A percentile compares a stretch with the other conserved stretches of the same genome.
Evolutionary conservation across 306 rosid species (phyloP).

Genomic region (Astragalus membranaceus): DNA sequence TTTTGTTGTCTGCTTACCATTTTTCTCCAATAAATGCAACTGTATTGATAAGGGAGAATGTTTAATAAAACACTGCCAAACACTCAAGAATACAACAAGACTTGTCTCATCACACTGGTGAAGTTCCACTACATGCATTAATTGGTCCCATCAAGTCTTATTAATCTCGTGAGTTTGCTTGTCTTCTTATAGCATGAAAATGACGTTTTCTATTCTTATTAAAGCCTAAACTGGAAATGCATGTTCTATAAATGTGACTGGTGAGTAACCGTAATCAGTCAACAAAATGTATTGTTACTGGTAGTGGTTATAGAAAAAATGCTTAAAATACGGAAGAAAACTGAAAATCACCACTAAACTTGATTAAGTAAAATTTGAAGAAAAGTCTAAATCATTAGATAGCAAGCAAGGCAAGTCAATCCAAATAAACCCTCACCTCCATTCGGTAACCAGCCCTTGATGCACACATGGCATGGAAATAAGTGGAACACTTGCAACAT

Average conservation of each 20-base stretch:
- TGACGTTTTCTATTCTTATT: background rate
- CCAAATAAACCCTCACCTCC: slow-evolving; percentile 61
- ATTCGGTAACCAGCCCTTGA: slow-evolving; percentile 98
- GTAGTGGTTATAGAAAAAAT: background rate
- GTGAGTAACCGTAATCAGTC: background rate
- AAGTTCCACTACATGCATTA: background rate
- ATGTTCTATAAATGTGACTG: slow-evolving; percentile 3
- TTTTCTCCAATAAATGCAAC: slow-evolving; percentile 94
- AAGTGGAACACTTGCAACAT: slow-evolving; percentile 97
- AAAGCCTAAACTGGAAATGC: slow-evolving; percentile 1
- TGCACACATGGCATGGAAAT: slow-evolving; percentile 99
- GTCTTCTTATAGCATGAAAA: background rate
- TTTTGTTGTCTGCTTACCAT: slow-evolving; percentile 83
- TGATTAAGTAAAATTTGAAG: background rate
- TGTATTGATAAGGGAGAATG: slow-evolving; percentile 38
- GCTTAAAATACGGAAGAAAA: slow-evolving; percentile 14
- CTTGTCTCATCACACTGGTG: background rate
- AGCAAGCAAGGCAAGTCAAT: slow-evolving; percentile 8
- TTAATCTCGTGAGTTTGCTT: background rate
- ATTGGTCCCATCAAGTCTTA: background rate
- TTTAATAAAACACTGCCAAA: slow-evolving; percentile 3
- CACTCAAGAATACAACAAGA: slow-evolving; percentile 4
- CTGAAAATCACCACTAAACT: slow-evolving; percentile 2
- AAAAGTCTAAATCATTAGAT: background rate
- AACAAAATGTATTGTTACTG: background rate